Conservation (phyloP, 441 rosid genomes). For the Populus trichocarpa region DNA sequence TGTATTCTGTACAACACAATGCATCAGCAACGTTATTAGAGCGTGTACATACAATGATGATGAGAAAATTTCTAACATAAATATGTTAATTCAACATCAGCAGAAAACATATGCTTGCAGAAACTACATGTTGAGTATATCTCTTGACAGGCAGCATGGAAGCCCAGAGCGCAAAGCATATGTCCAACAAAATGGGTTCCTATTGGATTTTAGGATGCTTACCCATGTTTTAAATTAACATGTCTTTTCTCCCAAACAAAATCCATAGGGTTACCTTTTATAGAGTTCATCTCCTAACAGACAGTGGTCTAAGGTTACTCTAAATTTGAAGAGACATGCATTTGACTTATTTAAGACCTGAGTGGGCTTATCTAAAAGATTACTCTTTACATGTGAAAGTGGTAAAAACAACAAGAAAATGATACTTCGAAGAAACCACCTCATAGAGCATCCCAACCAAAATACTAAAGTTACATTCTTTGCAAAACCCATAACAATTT, state of each 20-base stretch:
- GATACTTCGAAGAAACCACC: not conserved
- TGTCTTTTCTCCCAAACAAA: not conserved
- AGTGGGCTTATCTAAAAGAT: not conserved
- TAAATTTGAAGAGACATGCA: not conserved
- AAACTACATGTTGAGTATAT: not conserved
- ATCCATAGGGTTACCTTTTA: not conserved
- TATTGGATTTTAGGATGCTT: not conserved
- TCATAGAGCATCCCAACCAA: not conserved
- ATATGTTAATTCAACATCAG: not conserved
- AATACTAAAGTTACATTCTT: not conserved
- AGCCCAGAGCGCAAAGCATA: not conserved
- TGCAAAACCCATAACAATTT: not conserved
- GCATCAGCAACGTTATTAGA: not conserved
- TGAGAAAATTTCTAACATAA: not conserved
- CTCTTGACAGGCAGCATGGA: not conserved
- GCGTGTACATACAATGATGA: not conserved
- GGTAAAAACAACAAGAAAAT: not conserved
- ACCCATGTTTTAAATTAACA: not conserved
- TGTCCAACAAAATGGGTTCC: not conserved
- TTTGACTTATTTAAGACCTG: not conserved
- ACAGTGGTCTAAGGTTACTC: not conserved
- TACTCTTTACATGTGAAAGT: not conserved
- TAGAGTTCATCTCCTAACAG: not conserved
- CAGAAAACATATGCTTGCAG: not conserved
- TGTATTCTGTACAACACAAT: constrained; percentile 52